Base-by-base conservation (phyloP, 1,284 basidiomycete species). In the Naganishia albida region DNA sequence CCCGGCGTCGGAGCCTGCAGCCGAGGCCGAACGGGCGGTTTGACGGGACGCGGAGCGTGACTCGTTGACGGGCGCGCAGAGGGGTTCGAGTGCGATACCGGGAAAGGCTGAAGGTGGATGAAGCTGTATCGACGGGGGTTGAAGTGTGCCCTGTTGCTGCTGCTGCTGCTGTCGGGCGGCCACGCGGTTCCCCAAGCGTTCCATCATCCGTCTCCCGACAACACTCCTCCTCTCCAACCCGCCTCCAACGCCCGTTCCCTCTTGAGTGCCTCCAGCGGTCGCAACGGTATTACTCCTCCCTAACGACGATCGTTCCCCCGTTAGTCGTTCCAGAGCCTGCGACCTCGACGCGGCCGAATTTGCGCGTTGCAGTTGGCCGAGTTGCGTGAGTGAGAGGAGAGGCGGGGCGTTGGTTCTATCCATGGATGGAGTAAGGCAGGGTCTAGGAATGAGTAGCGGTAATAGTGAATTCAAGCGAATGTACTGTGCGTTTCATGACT, bases 171-270 rank as follows among this genome's bases (percentile, higher is more conserved):
- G 68, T 39, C 75, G 70, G 0, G 74, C 73, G 2, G 72, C 75
- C 26, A 70, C 68, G 8, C 79, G 68, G 52, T 75, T 75, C 0
- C 72, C 77, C 44, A 80, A 67, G 10, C 77, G 64, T 51, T 72
- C 72, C 26, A 80, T 77, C 79, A 80, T 80, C 34, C 77, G 69
- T 39, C 79, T 67, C 2, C 79, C 79, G 0, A 79, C 78, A 0
- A 76, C 79, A 65, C 77, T 78, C 42, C 79, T 68, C n/a, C 78
- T 68, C 60, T 80, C 78, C 46, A 77, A 75, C 12, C 77, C 76
- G n/a, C 52, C 62, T 13, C 62, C 52, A 28, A 30, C 50, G n/a
- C 50, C 50, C 25, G 50, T 12, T 25, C 28, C 49, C 49, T 51
- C 23, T 18, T 25, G 23, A 34, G 52, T 49, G 0, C 39, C 60